Evolutionary conservation across 192 early-diverging fungal genomes (phyloP), one percentile per base, ranked within the genome.

Genomic region (Coemansia sp.): DNA sequence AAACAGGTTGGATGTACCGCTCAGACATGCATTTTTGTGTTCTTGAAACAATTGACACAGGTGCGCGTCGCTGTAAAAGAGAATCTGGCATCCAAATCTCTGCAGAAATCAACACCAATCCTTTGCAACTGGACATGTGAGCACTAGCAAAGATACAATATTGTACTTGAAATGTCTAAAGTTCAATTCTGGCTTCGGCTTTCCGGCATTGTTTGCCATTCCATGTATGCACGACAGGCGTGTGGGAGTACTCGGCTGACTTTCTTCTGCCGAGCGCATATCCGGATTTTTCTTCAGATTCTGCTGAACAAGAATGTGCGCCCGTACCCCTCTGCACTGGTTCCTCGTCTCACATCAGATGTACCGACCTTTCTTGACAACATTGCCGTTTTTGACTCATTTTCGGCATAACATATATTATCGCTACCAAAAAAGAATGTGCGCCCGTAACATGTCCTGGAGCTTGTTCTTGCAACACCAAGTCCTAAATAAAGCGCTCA

Each of bases 401-500:
- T 29, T 29, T 29, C 27, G 27, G 27, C 27, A 29, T 29, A 29
- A 29, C 6, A 29, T 29, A 29, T 29, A 29, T 29, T 29, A 29
- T 41, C 11, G 39, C 39, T 41, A 41, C 32, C 43, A 64, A 21
- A 53, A 37, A 45, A 29, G 43, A 58, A 66, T 77, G 69, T 77
- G 29, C 66, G 65, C 75, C 53, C 58, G 61, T 63, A 67, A 68
- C 65, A 77, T 77, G 75, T 71, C 69, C 61, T 27, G 48, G 37
- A 17, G 68, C 45, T 56, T 65, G 52, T 58, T 27, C 69, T 71
- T 53, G 45, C 54, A 57, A 35, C 69, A 37, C 22, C 58, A 56
- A 58, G 75, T 77, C 69, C 69, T 67, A 64, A 67, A 58, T 52
- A 50, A 71, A 43, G 69, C 69, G 68, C 41, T 45, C 41, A 12